phyloP scores from a whole-genome alignment of 2,329 filamentous ascomycete genomes.

The Cordyceps militaris region DNA sequence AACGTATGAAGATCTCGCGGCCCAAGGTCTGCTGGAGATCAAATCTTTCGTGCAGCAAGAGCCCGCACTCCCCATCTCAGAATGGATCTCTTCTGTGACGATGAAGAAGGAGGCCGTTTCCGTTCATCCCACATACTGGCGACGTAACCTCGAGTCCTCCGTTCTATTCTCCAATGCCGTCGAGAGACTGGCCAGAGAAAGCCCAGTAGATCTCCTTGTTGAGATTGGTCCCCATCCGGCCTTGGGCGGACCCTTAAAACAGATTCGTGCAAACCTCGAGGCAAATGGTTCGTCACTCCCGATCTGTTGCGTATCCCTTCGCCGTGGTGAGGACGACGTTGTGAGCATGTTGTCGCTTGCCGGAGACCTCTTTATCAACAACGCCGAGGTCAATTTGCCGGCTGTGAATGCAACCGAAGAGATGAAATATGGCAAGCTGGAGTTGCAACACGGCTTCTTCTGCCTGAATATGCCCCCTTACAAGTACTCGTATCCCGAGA shows the following conservation, averaged over 20 bases:
- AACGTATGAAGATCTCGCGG: slow-evolving; percentile 20
- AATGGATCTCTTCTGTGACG: slow-evolving; percentile 22
- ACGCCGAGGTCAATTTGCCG: slow-evolving; percentile 23
- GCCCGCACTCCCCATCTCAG: background rate
- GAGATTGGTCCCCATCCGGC: too few relatives aligned
- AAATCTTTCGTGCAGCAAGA: slow-evolving; percentile 14
- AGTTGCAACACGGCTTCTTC: slow-evolving; percentile 14
- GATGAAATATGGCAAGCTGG: background rate
- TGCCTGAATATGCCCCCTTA: slow-evolving; percentile 18
- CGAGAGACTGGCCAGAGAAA: background rate
- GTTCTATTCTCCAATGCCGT: slow-evolving; percentile 21
- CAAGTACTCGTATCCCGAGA: slow-evolving; percentile 24
- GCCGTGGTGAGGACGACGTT: slow-evolving; percentile 19
- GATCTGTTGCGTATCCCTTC: slow-evolving; percentile 22
- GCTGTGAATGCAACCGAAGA: slow-evolving; percentile 18
- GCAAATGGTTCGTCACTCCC: slow-evolving; percentile 16
- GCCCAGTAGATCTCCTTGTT: background rate
- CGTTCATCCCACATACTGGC: slow-evolving; percentile 19
- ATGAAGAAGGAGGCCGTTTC: background rate
- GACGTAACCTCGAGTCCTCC: slow-evolving; percentile 19
- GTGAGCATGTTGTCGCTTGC: slow-evolving; percentile 19
- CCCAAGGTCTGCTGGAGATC: slow-evolving; percentile 10
- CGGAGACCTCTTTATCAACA: slow-evolving; percentile 22
- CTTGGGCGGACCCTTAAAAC: too few relatives aligned
- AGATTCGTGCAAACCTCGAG: slow-evolving; percentile 18